phyloP scores from a whole-genome alignment of 2,329 filamentous ascomycete genomes.

The Colletotrichum abscissum region DNA sequence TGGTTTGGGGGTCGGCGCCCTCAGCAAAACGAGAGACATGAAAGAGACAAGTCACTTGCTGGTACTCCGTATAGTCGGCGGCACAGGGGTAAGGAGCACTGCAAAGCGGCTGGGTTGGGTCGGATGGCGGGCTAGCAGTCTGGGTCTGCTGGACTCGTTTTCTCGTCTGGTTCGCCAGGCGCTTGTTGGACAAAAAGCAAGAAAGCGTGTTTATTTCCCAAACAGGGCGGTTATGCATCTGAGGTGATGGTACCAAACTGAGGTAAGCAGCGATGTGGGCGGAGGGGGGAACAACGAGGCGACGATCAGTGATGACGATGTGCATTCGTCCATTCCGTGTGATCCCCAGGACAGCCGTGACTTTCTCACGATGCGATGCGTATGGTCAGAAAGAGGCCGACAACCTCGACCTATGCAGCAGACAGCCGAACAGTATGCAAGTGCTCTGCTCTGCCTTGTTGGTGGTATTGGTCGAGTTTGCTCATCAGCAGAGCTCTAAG shows the following conservation, averaged over 20 bases:
- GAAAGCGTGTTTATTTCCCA: not conserved
- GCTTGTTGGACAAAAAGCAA: constrained; percentile 5
- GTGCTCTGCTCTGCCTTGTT: not conserved
- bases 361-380: not conserved
- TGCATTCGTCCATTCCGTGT: not conserved
- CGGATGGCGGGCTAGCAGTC: not conserved
- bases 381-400: not conserved
- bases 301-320: constrained; percentile 1
- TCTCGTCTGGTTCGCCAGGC: not conserved
- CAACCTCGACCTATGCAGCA: not conserved
- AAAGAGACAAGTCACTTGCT: constrained; percentile 2
- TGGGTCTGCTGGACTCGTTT: not conserved
- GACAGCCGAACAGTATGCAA: not conserved
- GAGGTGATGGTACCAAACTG: not conserved
- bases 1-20: not conserved
- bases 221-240: not conserved
- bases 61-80: not conserved
- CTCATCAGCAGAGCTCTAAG: constrained; percentile 18
- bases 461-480: constrained; percentile 12
- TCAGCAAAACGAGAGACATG: constrained; percentile 3
- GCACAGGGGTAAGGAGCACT: not conserved
- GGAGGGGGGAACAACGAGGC: not conserved
- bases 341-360: not conserved
- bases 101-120: not conserved
- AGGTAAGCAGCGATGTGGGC: not conserved